A percentile compares a stretch with the other conserved stretches of the same genome.
phyloP scores from a whole-genome alignment of 176 grass and related monocot genomes.

The Carex pumila region DNA sequence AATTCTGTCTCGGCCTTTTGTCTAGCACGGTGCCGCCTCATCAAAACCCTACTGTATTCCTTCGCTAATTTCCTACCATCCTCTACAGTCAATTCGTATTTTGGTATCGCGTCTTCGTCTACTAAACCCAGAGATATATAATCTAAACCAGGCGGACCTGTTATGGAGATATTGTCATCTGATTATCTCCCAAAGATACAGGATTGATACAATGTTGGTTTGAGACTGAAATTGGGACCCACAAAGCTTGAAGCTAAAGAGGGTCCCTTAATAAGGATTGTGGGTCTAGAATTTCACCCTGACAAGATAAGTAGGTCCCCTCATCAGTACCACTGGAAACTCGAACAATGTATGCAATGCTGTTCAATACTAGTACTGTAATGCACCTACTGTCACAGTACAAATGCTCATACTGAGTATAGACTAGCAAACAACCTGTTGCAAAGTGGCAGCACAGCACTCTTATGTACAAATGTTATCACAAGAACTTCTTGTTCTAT shows the following conservation, averaged over 20 bases:
- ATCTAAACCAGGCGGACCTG: conserved; percentile 48
- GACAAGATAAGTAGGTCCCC: not conserved
- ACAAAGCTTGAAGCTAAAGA: not conserved
- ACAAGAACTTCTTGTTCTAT: not conserved
- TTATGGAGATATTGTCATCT: not conserved
- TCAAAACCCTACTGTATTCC: conserved; percentile 76
- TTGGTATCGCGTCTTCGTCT: conserved; percentile 65
- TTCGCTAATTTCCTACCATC: conserved; percentile 68
- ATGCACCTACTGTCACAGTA: not conserved
- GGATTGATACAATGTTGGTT: not conserved
- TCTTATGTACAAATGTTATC: not conserved
- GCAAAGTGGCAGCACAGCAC: not conserved
- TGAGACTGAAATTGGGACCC: not conserved
- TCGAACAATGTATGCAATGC: not conserved
- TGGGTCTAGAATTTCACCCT: not conserved
- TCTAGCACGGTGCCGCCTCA: conserved; percentile 59
- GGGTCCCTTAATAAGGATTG: not conserved
- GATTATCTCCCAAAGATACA: not conserved
- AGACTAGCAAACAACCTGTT: not conserved
- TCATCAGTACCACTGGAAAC: not conserved
- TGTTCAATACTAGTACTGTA: not conserved
- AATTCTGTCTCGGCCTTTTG: conserved; percentile 59
- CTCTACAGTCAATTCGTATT: conserved; percentile 68
- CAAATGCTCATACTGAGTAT: not conserved
- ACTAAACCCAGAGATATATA: conserved; percentile 80